Percentiles rank a stretch among this genome's conserved stretches.
Evolutionary conservation across 768 basidiomycete genomes (phyloP).

Genomic region (Cystobasidium ongulense): DNA sequence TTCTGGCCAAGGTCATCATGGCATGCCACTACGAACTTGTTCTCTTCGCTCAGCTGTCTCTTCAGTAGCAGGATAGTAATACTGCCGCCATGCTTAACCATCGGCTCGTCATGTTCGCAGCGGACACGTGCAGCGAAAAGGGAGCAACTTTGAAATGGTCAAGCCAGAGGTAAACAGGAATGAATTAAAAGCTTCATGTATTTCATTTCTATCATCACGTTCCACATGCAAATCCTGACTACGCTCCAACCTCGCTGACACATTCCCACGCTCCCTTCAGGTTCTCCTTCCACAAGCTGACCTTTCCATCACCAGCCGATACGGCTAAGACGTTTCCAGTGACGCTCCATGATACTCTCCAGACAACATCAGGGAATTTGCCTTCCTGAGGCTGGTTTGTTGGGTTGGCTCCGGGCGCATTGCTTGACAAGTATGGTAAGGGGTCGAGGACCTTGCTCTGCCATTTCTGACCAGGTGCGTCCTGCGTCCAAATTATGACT

Average conservation of each 20-base stretch:
- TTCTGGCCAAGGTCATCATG: no score
- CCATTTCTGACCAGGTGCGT: conserved; percentile 66
- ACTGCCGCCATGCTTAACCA: no score
- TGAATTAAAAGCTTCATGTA: no score
- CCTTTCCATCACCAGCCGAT: conserved; percentile 91
- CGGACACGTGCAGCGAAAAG: no score
- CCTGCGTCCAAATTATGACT: conserved; percentile 85
- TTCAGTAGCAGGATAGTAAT: no score
- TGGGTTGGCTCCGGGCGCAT: conserved; percentile 43
- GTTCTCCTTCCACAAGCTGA: conserved; percentile 97
- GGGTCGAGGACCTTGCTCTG: conserved; percentile 72
- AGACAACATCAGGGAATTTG: conserved; percentile 93
- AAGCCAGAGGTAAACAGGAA: no score
- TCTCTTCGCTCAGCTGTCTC: no score
- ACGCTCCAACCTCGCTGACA: conserved; percentile 59
- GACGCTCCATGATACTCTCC: conserved; percentile 97
- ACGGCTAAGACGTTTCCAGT: conserved; percentile 94
- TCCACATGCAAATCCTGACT: background rate
- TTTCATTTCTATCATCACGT: background rate
- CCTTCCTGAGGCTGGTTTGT: conserved; percentile 47
- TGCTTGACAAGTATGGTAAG: conserved; percentile 44
- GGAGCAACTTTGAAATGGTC: no score
- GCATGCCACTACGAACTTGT: no score
- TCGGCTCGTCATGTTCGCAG: no score
- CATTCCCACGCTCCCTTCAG: conserved; percentile 92